Percentiles rank a stretch among this genome's conserved stretches.
phyloP scores from a whole-genome alignment of 768 basidiomycete genomes.

The Dictyophora rubrovolvata region DNA sequence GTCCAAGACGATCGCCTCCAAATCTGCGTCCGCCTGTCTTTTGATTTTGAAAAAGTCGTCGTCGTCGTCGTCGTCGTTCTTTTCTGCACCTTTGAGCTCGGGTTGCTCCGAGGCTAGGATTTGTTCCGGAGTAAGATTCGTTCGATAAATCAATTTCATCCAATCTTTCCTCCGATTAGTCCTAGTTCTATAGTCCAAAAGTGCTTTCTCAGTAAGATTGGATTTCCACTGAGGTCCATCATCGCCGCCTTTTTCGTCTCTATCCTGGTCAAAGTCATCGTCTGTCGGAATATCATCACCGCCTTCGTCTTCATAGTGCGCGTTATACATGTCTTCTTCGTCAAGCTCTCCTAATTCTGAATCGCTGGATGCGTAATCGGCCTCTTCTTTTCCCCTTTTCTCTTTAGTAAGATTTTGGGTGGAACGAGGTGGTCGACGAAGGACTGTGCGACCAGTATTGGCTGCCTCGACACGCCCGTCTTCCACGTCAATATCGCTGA shows the following conservation, averaged over 20 bases:
- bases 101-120: slow-evolving; percentile 38
- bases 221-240: slow-evolving; percentile 66
- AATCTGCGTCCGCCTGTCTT: slow-evolving; percentile 20
- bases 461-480: slow-evolving; percentile 11
- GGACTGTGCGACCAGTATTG: slow-evolving; percentile 35
- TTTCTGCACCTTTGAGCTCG: slow-evolving; percentile 11
- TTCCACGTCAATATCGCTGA: slow-evolving; percentile 20
- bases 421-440: slow-evolving; percentile 31
- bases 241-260: slow-evolving; percentile 29
- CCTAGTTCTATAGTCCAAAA: slow-evolving; percentile 32
- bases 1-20: slow-evolving; percentile 50
- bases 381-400: slow-evolving; percentile 30
- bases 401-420: slow-evolving; percentile 30
- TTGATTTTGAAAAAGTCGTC: slow-evolving; percentile 72
- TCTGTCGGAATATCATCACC: slow-evolving; percentile 39
- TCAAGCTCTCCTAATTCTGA: slow-evolving; percentile 50
- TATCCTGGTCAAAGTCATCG: slow-evolving; percentile 32
- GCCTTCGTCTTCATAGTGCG: slow-evolving; percentile 42
- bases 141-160: slow-evolving; percentile 77
- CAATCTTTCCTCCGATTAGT: slow-evolving; percentile 52
- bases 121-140: slow-evolving; percentile 55
- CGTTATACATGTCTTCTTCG: slow-evolving; percentile 23
- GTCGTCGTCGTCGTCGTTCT: slow-evolving; percentile 33
- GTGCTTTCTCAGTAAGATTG: slow-evolving; percentile 45
- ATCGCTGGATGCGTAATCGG: slow-evolving; percentile 71